Percentiles rank a stretch among this genome's conserved stretches.
Evolutionary conservation across 345 rosid species (phyloP).

Genomic region (Adansonia digitata): DNA sequence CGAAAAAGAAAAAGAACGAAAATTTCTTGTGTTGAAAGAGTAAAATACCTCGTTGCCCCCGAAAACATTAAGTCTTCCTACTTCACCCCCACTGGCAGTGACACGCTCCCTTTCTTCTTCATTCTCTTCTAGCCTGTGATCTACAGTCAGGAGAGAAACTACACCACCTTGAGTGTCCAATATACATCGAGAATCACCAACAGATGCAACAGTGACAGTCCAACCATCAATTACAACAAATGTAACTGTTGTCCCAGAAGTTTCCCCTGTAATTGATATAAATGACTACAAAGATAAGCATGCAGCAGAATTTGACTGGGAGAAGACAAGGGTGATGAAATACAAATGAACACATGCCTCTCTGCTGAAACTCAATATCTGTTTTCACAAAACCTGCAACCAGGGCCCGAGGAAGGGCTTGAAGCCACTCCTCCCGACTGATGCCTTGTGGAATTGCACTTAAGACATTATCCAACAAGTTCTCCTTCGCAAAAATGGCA

Average conservation of each 20-base stretch:
- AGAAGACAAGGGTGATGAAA: not conserved
- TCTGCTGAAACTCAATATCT: conserved; percentile 96
- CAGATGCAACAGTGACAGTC: conserved; percentile 99
- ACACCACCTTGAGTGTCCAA: conserved; percentile 94
- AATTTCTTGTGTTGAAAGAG: not conserved
- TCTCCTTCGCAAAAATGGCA: conserved; percentile 90
- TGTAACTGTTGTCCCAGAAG: conserved; percentile 98
- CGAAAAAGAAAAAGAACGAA: not conserved
- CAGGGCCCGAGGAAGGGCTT: conserved; percentile 91
- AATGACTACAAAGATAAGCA: conserved; percentile 21
- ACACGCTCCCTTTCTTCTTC: conserved; percentile 97
- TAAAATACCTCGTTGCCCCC: conserved; percentile 89
- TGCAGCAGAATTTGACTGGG: not conserved
- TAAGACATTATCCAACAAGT: conserved; percentile 70
- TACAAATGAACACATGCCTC: conserved; percentile 37
- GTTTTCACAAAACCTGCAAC: conserved; percentile 99
- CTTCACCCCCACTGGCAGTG: conserved; percentile 99
- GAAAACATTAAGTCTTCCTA: conserved; percentile 90
- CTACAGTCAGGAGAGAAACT: conserved; percentile 93
- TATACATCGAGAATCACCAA: conserved; percentile 98
- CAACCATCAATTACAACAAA: conserved; percentile 94
- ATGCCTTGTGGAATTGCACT: conserved; percentile 79
- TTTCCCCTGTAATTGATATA: conserved; percentile 64
- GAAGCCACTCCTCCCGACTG: conserved; percentile 95
- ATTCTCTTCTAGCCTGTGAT: conserved; percentile 98